Conservation (phyloP, 352 stramenopile species). For the Globisporangium okanoganense region DNA sequence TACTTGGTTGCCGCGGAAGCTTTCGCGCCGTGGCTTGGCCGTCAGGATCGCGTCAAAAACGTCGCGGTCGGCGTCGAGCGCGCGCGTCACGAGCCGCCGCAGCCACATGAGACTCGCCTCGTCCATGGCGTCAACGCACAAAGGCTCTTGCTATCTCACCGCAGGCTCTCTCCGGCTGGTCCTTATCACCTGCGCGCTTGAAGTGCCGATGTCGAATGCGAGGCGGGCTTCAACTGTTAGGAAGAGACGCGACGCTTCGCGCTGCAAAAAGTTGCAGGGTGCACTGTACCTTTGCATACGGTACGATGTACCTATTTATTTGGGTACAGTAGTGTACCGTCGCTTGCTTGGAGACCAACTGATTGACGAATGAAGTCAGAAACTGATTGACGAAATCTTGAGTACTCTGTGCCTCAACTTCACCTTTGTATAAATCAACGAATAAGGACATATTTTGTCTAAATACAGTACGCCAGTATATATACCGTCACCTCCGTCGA, state of each 20-base stretch:
- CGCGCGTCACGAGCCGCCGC: constrained; percentile 50
- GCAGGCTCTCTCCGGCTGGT: not conserved
- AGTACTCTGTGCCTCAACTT: too few relatives aligned
- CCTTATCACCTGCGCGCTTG: not conserved
- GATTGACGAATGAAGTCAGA: too few relatives aligned
- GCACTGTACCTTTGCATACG: not conserved
- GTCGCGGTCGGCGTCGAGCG: constrained; percentile 50
- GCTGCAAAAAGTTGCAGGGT: not conserved
- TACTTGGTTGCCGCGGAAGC: constrained; percentile 34
- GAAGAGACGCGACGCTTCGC: too few relatives aligned
- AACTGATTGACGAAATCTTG: too few relatives aligned
- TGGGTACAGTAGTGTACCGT: too few relatives aligned
- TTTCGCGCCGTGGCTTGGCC: constrained; percentile 22
- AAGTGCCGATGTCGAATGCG: not conserved
- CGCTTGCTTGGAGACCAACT: too few relatives aligned
- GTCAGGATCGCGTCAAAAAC: constrained; percentile 55
- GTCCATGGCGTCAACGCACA: constrained; percentile 34
- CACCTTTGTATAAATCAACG: too few relatives aligned
- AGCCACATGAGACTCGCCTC: constrained; percentile 53
- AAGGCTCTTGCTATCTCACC: not conserved
- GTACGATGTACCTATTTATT: too few relatives aligned
- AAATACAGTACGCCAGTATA: too few relatives aligned
- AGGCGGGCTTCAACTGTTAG: too few relatives aligned
- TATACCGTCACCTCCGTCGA: too few relatives aligned
- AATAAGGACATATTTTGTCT: too few relatives aligned